These are phyloP conservation scores for Aspergillus eucalypticola DNA, from an alignment of 2,329 filamentous ascomycete genomes.

Conservation along the genomic window DNA sequence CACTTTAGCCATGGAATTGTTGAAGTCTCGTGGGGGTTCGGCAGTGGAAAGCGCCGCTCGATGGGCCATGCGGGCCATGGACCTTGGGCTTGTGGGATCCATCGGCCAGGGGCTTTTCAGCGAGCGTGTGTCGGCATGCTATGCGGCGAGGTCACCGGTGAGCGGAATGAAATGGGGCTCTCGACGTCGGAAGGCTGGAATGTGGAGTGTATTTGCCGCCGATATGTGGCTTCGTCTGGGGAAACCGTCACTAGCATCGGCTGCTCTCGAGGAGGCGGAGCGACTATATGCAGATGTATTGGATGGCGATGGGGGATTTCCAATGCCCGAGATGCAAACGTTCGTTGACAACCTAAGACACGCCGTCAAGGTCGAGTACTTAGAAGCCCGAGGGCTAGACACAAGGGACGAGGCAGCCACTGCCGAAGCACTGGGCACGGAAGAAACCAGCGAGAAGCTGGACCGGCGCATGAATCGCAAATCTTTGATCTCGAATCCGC, in stretches of 20 bases:
- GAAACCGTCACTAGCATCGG: conserved; percentile 75
- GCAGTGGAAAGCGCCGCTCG: conserved; percentile 82
- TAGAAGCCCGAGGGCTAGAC: conserved; percentile 45
- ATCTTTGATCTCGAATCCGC: conserved; percentile 54
- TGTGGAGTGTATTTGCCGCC: conserved; percentile 83
- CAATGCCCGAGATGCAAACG: conserved; percentile 55
- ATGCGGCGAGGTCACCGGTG: conserved; percentile 69
- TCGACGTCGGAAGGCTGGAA: conserved; percentile 78
- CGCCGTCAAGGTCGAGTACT: conserved; percentile 45
- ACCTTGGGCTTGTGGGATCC: conserved; percentile 71
- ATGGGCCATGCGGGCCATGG: conserved; percentile 80
- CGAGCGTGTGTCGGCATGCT: conserved; percentile 83
- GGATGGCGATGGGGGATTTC: conserved; percentile 42
- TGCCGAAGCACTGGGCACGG: conserved; percentile 32
- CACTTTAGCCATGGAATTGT: conserved; percentile 74
- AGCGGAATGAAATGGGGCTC: conserved; percentile 69
- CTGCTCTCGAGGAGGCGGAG: conserved; percentile 70
- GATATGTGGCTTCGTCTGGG: conserved; percentile 79
- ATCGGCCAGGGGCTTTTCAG: conserved; percentile 80
- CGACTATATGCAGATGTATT: conserved; percentile 52
- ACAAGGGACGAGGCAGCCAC: conserved; percentile 31
- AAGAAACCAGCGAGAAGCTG: conserved; percentile 57
- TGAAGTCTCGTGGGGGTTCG: conserved; percentile 75
- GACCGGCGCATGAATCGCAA: conserved; percentile 56
- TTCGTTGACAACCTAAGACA: conserved; percentile 48